A percentile compares a stretch with the other conserved stretches of the same genome.
Evolutionary conservation across 129 eudicot genomes (phyloP).

Genomic region (Sambucus nigra): DNA sequence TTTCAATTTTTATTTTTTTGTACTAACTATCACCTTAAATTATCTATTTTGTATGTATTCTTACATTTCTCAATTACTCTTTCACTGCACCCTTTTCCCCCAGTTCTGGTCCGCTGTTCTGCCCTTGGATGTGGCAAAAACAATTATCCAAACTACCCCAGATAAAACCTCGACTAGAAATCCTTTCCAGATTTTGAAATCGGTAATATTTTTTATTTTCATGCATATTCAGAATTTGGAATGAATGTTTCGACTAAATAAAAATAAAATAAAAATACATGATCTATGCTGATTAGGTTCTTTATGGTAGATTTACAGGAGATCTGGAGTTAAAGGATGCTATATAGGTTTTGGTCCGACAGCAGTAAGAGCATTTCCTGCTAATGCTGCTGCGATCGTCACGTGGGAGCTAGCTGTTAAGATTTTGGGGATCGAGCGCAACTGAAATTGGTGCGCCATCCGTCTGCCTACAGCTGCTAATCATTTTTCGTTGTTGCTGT

Average conservation of each 20-base stretch:
- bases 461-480: not conserved
- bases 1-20: too few species aligned
- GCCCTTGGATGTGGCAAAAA: slow-evolving; percentile 83
- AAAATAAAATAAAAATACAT: not conserved
- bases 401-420: slow-evolving; percentile 83
- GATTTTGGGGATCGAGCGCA: slow-evolving; percentile 59
- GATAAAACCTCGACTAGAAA: slow-evolving; percentile 48
- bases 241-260: slow-evolving; percentile 1
- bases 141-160: slow-evolving; percentile 64
- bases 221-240: not conserved
- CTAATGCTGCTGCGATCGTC: slow-evolving; percentile 97
- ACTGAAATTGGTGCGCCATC: slow-evolving; percentile 23
- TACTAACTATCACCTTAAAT: too few species aligned
- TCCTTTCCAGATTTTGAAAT: slow-evolving; percentile 49
- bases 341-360: slow-evolving; percentile 93
- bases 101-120: slow-evolving; percentile 85
- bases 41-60: not conserved
- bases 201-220: slow-evolving; percentile 23
- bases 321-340: slow-evolving; percentile 74
- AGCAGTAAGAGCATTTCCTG: slow-evolving; percentile 76
- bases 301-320: slow-evolving; percentile 59
- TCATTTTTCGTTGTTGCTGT: slow-evolving; percentile 8
- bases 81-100: slow-evolving; percentile 1
- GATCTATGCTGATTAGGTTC: slow-evolving; percentile 14
- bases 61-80: not conserved